Evolutionary conservation across 495 filamentous ascomycete species (phyloP), one percentile per base, ranked within the genome.

Genomic region (Aspergillus cavernicola): DNA sequence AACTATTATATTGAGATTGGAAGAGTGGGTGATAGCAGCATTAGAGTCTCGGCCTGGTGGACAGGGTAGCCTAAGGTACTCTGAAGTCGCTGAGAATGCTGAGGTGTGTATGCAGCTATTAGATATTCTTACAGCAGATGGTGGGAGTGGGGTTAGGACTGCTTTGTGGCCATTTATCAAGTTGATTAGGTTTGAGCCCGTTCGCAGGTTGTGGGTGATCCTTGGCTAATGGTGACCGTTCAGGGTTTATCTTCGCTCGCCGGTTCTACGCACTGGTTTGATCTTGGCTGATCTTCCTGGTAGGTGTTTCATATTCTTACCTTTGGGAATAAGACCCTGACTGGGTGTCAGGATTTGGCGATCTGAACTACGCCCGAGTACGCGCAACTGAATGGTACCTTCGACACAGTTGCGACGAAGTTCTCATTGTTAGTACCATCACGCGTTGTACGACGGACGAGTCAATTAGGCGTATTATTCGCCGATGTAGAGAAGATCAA

Each of bases 131-230:
- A 58, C 52, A 10, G 55, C 45, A 0, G 44, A 55, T 49, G 32
- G n/a, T 10, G 4, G 42, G n/a, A 28, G 22, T 4, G 1, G n/a
- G 2, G 18, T 4, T 8, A 11, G 28, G 13, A 19, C 45, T 0
- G 61, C 57, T 6, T 7, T 69, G 0, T 70, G 67, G 69, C 69
- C 69, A 4, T 72, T 67, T 31, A 56, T 70, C 26, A 71, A 67
- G 13, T 38, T 67, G 42, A 65, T 69, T 15, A 67, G 59, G 64
- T 70, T 33, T 23, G 49, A 28, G 40, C 18, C 4, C 11, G 23
- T n/a, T n/a, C n/a, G n/a, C n/a, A n/a, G n/a, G 29, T 28, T 24
- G 1, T 40, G 11, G 16, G n/a, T n/a, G n/a, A n/a, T 15, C 12
- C 35, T 9, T 38, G 16, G 42, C 49, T 64, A 31, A 63, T n/a